These are phyloP conservation scores for Talaromyces islandicus DNA, from an alignment of 2,329 filamentous ascomycete genomes.

Conservation along the genomic window DNA sequence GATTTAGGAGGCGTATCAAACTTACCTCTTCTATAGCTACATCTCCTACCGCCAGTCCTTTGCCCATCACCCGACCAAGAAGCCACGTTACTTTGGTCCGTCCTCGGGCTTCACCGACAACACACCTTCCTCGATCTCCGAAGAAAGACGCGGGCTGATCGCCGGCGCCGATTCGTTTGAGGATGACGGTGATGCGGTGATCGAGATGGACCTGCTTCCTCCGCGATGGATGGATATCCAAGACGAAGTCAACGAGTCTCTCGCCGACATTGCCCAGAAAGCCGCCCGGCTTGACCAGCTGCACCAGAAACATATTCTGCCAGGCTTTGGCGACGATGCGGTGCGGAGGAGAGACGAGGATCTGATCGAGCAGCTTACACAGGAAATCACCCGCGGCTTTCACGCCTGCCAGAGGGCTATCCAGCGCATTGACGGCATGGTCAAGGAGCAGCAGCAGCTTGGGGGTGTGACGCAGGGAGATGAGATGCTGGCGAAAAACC, in stretches of 20 bases:
- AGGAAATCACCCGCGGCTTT: conserved; percentile 82
- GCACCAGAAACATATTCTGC: conserved; percentile 94
- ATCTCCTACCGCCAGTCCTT: conserved; percentile 99
- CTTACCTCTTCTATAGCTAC: conserved; percentile 55
- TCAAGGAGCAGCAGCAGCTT: conserved; percentile 68
- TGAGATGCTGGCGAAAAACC: conserved; percentile 92
- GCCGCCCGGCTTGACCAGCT: conserved; percentile 81
- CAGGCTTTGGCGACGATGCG: conserved; percentile 93
- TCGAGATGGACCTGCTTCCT: conserved; percentile 95
- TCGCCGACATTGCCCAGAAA: conserved; percentile 74
- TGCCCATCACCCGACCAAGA: conserved; percentile 85
- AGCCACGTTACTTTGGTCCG: conserved; percentile 61
- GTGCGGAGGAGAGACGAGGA: conserved; percentile 79
- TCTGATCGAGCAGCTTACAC: conserved; percentile 85
- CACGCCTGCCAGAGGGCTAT: conserved; percentile 87
- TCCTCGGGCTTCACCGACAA: conserved; percentile 55
- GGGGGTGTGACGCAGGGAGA: conserved; percentile 71
- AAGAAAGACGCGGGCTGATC: conserved; percentile 77
- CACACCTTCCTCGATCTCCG: conserved; percentile 49
- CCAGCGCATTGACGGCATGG: conserved; percentile 79
- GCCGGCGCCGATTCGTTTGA: conserved; percentile 62
- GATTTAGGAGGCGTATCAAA: neutral
- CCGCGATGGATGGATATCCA: conserved; percentile 94
- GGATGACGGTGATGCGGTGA: conserved; percentile 88
- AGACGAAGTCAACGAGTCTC: conserved; percentile 81